phyloP scores from a whole-genome alignment of 257 asterid genomes.

The Gynochthodes officinalis region DNA sequence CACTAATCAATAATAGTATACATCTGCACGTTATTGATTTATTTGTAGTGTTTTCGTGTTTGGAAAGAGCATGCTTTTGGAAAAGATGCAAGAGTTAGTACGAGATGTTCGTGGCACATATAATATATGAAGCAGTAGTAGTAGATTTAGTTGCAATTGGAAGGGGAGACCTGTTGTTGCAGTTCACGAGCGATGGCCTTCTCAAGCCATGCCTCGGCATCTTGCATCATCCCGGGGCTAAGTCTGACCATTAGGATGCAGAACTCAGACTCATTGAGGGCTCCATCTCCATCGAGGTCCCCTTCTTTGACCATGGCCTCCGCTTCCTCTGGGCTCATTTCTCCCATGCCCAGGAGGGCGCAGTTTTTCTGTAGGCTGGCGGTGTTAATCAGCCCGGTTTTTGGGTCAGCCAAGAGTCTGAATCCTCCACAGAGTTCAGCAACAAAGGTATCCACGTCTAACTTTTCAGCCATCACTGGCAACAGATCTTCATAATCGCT shows the following conservation, averaged over 20 bases:
- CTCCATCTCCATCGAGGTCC: slow-evolving; percentile 70
- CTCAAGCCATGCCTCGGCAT: slow-evolving; percentile 78
- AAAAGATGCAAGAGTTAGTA: no score
- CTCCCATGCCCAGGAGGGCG: slow-evolving; percentile 50
- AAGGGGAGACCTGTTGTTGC: not conserved
- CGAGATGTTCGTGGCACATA: no score
- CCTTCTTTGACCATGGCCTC: slow-evolving; percentile 72
- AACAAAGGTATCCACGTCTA: slow-evolving; percentile 54
- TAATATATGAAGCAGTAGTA: no score
- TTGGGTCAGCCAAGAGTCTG: slow-evolving; percentile 51
- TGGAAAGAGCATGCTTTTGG: no score
- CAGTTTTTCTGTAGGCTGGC: slow-evolving; percentile 50
- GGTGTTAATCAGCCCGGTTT: slow-evolving; percentile 50
- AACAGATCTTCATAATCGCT: slow-evolving; percentile 52
- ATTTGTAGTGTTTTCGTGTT: no score
- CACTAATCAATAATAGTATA: no score
- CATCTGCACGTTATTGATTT: no score
- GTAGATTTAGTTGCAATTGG: no score
- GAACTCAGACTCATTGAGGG: slow-evolving; percentile 59
- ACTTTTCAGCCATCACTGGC: slow-evolving; percentile 73
- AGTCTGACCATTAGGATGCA: slow-evolving; percentile 83
- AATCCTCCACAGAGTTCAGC: slow-evolving; percentile 36
- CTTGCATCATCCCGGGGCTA: slow-evolving; percentile 82
- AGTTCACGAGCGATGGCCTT: slow-evolving; percentile 53
- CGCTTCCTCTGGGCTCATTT: slow-evolving; percentile 59